Base-by-base conservation (phyloP, 2,329 filamentous ascomycete species). In the Penicillium sp. region DNA sequence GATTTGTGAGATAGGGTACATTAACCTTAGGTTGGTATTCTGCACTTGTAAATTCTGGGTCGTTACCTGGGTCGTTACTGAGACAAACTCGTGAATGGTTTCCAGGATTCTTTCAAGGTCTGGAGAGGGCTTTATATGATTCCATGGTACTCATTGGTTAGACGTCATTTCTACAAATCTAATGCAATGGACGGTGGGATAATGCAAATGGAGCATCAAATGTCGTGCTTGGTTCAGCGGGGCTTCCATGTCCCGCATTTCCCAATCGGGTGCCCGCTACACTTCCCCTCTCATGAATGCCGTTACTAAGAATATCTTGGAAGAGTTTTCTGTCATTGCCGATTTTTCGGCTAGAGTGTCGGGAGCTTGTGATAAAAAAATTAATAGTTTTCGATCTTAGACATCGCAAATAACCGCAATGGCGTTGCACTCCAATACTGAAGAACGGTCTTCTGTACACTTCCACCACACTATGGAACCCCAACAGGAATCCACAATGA, bases 1-100 rank as follows among this genome's bases (percentile, higher is more conserved):
- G 6, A 45, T 65, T 51, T 56, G 41, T 37, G 58, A 55, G 59
- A 59, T 62, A 62, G 66, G 68, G 68, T 70, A 70, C 68, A 70
- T 69, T 69, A 68, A 70, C 68, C 66, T 70, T 68, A 60, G 68
- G 22, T 60, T 49, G 56, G 57, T 62, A 60, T 48, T 62, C 57
- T 62, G 57, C 60, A 60, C 60, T 62, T 39, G 29, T 31, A 31
- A 14, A 13, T 31, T 14, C 29, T 31, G 11, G 29, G 29, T 31
- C 14, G 11, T 31, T 31, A 5, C 13, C 29, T 31, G 11, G 29
- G 29, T 31, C 14, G 11, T 31, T 31, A 5, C 13, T 31, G 29
- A 31, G 13, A 14, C 10, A 31, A 11, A 31, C 13, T 31, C 29
- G 29, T n/a, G 35, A n/a, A 9, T 37, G 16, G 35, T n/a, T 31